Conservation (phyloP, 768 basidiomycete genomes). For the Amanita rimosa region DNA sequence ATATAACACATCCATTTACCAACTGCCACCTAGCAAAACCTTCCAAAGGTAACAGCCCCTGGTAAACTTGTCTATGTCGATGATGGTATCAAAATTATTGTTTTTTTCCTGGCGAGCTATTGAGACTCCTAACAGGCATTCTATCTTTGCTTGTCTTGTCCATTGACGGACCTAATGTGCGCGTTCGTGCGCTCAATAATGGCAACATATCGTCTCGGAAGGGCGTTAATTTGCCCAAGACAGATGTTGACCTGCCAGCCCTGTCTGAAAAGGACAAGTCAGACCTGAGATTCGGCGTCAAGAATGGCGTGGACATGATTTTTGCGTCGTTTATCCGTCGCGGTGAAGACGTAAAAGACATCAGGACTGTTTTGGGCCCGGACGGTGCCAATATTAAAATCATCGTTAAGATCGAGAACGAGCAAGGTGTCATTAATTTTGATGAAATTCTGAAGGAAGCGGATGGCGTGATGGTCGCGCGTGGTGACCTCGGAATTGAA, state of each 20-base stretch:
- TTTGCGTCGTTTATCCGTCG: conserved; percentile 99
- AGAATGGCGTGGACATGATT: conserved; percentile 98
- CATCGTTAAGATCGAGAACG: conserved; percentile 99
- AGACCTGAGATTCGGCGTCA: conserved; percentile 89
- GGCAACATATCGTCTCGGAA: conserved; percentile 93
- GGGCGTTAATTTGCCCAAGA: conserved; percentile 99
- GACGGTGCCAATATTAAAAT: conserved; percentile 96
- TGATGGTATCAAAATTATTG: conserved; percentile 46
- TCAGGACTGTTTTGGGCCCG: conserved; percentile 87
- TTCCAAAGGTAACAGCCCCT: conserved; percentile 92
- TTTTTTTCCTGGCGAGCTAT: neutral
- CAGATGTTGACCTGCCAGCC: conserved; percentile 93
- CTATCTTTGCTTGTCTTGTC: conserved; percentile 87
- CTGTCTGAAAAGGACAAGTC: conserved; percentile 98
- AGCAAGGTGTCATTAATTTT: conserved; percentile 98
- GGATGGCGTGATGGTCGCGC: conserved; percentile 99
- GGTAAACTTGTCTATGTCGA: conserved; percentile 98
- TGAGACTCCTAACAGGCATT: conserved; percentile 39
- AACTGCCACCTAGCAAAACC: conserved; percentile 49
- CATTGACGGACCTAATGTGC: conserved; percentile 72
- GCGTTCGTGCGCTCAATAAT: conserved; percentile 82
- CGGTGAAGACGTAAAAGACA: conserved; percentile 88
- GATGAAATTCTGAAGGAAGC: conserved; percentile 93
- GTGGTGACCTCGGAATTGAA: conserved; percentile 98
- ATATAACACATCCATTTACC: neutral